These are phyloP conservation scores for Porogramme epimiltina DNA, from an alignment of 1,284 basidiomycete species.

Conservation along the genomic window DNA sequence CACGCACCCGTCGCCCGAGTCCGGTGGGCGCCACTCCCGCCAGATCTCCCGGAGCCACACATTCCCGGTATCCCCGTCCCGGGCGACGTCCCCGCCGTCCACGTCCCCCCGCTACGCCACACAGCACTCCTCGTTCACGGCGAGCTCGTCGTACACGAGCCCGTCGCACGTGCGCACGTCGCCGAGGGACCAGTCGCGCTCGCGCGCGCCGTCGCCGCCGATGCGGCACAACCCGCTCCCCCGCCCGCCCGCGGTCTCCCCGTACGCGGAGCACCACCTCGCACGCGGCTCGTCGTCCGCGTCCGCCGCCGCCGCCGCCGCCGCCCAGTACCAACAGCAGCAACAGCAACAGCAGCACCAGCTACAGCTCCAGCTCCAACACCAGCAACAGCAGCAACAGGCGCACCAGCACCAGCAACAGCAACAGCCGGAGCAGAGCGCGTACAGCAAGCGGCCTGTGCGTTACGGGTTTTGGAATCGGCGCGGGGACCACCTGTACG, in stretches of 20 bases:
- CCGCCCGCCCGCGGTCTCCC: conserved; percentile 23
- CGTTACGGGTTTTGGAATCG: conserved; percentile 69
- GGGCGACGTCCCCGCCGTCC: conserved; percentile 14
- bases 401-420: too few species aligned
- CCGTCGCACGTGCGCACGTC: conserved; percentile 13
- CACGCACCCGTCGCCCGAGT: conserved; percentile 18
- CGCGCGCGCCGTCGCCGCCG: conserved; percentile 14
- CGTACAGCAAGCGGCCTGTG: conserved; percentile 19
- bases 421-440: conserved; percentile 11
- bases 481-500: conserved; percentile 64
- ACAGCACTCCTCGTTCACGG: conserved; percentile 7
- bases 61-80: conserved; percentile 21
- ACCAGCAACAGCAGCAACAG: background rate
- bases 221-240: conserved; percentile 29
- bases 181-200: conserved; percentile 8
- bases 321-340: conserved; percentile 1
- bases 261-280: conserved; percentile 16
- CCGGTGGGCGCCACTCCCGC: conserved; percentile 4
- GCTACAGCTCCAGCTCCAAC: conserved; percentile 10
- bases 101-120: conserved; percentile 13
- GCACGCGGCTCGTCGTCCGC: conserved; percentile 22
- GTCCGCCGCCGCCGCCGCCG: conserved; percentile 29
- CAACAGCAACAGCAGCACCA: conserved; percentile 27
- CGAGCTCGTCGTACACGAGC: conserved; percentile 8
- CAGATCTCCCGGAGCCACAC: conserved; percentile 29